Conservation (phyloP, 2,329 filamentous ascomycete species). For the Claviceps pusilla region DNA sequence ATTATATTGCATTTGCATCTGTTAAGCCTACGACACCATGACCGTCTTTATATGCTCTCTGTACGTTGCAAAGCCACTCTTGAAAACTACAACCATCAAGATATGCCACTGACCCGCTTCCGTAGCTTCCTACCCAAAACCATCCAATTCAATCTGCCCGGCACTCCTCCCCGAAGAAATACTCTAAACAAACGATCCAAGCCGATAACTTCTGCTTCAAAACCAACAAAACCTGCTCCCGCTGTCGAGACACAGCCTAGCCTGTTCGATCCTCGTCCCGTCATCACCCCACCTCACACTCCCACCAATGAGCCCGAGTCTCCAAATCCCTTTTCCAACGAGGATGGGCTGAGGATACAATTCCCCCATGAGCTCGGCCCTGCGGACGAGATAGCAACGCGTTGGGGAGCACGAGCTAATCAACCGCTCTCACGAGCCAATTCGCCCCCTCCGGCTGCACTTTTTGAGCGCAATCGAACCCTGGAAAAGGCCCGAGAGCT, state of each 20-base stretch:
- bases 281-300: conserved; percentile 41
- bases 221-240: conserved; percentile 10
- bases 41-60: conserved; percentile 27
- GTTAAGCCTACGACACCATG: conserved; percentile 16
- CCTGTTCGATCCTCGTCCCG: conserved; percentile 33
- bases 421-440: conserved; percentile 66
- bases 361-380: conserved; percentile 40
- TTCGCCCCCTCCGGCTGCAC: conserved; percentile 58
- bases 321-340: conserved; percentile 39
- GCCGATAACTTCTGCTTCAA: conserved; percentile 14
- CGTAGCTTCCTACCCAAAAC: conserved; percentile 81
- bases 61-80: conserved; percentile 13
- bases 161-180: conserved; percentile 28
- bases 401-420: conserved; percentile 61
- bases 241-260: conserved; percentile 30
- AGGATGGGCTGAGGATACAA: conserved; percentile 42
- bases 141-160: conserved; percentile 64
- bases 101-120: background rate
- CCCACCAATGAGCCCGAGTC: conserved; percentile 31
- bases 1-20: background rate
- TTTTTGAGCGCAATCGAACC: conserved; percentile 51
- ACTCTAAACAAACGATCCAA: conserved; percentile 16
- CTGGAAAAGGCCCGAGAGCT: conserved; percentile 43
- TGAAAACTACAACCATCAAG: background rate
- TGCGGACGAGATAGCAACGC: conserved; percentile 58